phyloP scores from a whole-genome alignment of 2,329 filamentous ascomycete genomes.

The Fusarium sp. region DNA sequence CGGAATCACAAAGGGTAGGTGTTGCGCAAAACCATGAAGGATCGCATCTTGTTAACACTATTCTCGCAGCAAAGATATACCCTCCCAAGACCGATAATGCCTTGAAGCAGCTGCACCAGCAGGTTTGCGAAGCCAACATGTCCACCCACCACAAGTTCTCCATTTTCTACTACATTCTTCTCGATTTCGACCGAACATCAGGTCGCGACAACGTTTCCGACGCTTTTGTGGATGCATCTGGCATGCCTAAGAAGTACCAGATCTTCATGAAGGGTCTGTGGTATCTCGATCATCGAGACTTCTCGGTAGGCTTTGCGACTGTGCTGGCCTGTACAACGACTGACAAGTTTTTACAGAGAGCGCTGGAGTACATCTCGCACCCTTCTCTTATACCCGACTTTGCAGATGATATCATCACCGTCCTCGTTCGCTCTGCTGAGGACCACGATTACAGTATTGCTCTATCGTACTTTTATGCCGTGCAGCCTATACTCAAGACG shows the following conservation, averaged over 20 bases:
- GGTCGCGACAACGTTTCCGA: constrained; percentile 63
- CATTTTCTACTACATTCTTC: constrained; percentile 84
- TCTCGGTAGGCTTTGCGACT: constrained; percentile 59
- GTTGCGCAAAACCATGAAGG: fast-evolving
- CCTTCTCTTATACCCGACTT: constrained; percentile 85
- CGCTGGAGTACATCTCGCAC: constrained; percentile 81
- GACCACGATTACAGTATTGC: constrained; percentile 72
- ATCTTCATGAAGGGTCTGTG: constrained; percentile 86
- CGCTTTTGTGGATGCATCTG: constrained; percentile 69
- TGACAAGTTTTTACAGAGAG: constrained; percentile 57
- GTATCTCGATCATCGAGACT: constrained; percentile 79
- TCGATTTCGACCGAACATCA: constrained; percentile 73
- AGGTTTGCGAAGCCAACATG: constrained; percentile 72
- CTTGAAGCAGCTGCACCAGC: constrained; percentile 75
- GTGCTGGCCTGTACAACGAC: neutral
- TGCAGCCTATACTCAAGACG: constrained; percentile 76
- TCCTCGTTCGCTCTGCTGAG: constrained; percentile 71
- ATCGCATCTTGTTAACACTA: neutral
- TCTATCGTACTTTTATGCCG: constrained; percentile 82
- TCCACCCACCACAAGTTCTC: constrained; percentile 83
- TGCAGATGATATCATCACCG: constrained; percentile 81
- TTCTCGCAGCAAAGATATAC: constrained; percentile 70
- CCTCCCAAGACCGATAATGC: constrained; percentile 77
- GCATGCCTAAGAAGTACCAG: constrained; percentile 80
- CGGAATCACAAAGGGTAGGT: constrained; percentile 74